A percentile compares a stretch with the other conserved stretches of the same genome.
phyloP scores from a whole-genome alignment of 2,329 filamentous ascomycete genomes.

The Cladorrhinum sp. region DNA sequence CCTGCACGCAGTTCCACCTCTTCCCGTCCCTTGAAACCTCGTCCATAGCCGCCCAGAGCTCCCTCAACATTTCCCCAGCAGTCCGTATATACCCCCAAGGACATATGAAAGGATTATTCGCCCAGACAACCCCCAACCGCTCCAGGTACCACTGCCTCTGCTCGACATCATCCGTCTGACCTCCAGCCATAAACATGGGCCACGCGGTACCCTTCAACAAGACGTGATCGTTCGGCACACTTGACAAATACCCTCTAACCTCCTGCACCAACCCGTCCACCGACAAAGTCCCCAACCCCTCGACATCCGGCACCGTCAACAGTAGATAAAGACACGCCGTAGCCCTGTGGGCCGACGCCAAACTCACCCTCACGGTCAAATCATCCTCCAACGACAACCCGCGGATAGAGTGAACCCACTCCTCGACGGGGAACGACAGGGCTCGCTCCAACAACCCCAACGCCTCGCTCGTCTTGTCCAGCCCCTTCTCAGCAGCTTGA shows the following conservation, averaged over 20 bases:
- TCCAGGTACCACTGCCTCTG: constrained; percentile 49
- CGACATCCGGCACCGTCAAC: constrained; percentile 31
- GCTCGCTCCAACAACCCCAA: constrained; percentile 36
- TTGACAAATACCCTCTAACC: constrained; percentile 45
- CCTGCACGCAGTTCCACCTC: constrained; percentile 42
- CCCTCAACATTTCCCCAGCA: constrained; percentile 43
- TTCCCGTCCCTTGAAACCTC: constrained; percentile 24
- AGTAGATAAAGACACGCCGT: constrained; percentile 47
- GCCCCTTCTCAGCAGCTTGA: constrained; percentile 8
- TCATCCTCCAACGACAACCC: constrained; percentile 34
- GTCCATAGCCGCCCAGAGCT: constrained; percentile 42
- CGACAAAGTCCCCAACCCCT: constrained; percentile 29
- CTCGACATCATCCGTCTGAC: constrained; percentile 43
- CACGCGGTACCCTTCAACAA: constrained; percentile 57
- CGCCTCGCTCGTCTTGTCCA: constrained; percentile 17
- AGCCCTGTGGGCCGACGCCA: constrained; percentile 43
- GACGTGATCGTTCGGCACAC: constrained; percentile 47
- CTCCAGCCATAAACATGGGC: constrained; percentile 56
- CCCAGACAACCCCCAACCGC: constrained; percentile 34
- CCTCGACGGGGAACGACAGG: constrained; percentile 39
- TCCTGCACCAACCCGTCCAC: constrained; percentile 40
- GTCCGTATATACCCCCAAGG: constrained; percentile 51
- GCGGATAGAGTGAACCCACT: constrained; percentile 40
- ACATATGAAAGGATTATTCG: constrained; percentile 38
- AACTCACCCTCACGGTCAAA: constrained; percentile 38